Percentiles rank a stretch among this genome's conserved stretches.
These are phyloP conservation scores for Oehlia diaphana DNA, from an alignment of 192 early-diverging fungal species.

Conservation along the genomic window DNA sequence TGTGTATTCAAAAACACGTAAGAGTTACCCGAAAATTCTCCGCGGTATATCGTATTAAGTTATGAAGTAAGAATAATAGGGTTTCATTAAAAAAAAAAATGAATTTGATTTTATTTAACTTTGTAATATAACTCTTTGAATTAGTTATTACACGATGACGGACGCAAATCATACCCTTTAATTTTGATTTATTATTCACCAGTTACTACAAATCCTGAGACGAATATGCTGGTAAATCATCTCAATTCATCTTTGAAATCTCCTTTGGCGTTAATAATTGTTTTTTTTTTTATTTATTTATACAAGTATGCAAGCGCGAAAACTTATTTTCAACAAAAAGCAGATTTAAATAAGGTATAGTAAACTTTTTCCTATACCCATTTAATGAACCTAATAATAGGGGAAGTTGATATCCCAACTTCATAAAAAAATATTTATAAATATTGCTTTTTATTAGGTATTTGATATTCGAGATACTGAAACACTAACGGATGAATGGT, in stretches of 20 bases:
- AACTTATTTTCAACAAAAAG: constrained; percentile 58
- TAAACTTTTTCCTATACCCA: background rate
- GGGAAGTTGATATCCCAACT: too few species aligned
- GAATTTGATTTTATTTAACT: background rate
- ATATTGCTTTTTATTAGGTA: constrained; percentile 39
- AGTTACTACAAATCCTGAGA: constrained; percentile 39
- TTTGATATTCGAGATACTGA: constrained; percentile 73
- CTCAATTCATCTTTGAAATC: background rate
- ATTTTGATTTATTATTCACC: constrained; percentile 71
- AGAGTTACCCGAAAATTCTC: constrained; percentile 63
- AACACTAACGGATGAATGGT: constrained; percentile 65
- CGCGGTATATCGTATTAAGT: constrained; percentile 63
- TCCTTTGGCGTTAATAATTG: constrained; percentile 16
- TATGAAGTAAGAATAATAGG: constrained; percentile 42
- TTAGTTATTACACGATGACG: constrained; percentile 59
- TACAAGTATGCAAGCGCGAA: constrained; percentile 66
- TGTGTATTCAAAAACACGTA: background rate
- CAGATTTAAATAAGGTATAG: constrained; percentile 63
- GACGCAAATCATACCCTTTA: constrained; percentile 73
- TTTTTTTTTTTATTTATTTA: background rate
- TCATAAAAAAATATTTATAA: too few species aligned
- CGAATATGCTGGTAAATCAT: constrained; percentile 44
- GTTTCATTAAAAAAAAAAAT: too few species aligned
- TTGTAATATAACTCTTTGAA: background rate
- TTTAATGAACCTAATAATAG: background rate